Evolutionary conservation across 345 rosid species (phyloP).

Genomic region (Odontarrhena argentea): DNA sequence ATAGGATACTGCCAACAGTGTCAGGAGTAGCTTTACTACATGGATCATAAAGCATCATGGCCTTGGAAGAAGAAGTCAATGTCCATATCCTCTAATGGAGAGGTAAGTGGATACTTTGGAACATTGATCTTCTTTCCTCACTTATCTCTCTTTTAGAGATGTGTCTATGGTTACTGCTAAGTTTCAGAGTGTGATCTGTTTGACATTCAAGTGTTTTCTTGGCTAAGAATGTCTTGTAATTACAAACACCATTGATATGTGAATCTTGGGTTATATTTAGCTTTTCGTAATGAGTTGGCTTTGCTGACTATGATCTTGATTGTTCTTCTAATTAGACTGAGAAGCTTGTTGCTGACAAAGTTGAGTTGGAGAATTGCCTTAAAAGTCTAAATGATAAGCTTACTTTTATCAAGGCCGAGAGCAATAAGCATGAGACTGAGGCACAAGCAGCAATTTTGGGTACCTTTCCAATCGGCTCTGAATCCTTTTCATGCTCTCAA

Average conservation of each 20-base stretch:
- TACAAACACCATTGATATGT: neutral
- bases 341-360: conserved; percentile 51
- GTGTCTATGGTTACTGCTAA: neutral
- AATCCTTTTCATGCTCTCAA: neutral
- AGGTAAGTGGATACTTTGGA: conserved; percentile 49
- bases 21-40: conserved; percentile 35
- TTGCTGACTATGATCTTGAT: conserved; percentile 26
- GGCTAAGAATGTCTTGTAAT: neutral
- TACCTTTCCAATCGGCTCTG: conserved; percentile 31
- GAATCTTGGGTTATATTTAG: neutral
- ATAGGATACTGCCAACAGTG: conserved; percentile 20
- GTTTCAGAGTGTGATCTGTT: conserved; percentile 11
- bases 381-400: conserved; percentile 57
- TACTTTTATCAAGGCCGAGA: conserved; percentile 53
- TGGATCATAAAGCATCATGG: conserved; percentile 85
- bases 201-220: neutral
- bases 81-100: conserved; percentile 47
- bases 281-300: neutral
- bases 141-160: conserved; percentile 7
- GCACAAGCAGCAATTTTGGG: conserved; percentile 65
- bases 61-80: conserved; percentile 80
- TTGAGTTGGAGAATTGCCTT: conserved; percentile 60
- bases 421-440: conserved; percentile 56
- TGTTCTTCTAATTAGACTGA: conserved; percentile 44
- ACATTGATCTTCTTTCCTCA: conserved; percentile 6